Evolutionary conservation across 2,329 filamentous ascomycete genomes (phyloP), one percentile per base, ranked within the genome.

Genomic region (Colletotrichum agaves): DNA sequence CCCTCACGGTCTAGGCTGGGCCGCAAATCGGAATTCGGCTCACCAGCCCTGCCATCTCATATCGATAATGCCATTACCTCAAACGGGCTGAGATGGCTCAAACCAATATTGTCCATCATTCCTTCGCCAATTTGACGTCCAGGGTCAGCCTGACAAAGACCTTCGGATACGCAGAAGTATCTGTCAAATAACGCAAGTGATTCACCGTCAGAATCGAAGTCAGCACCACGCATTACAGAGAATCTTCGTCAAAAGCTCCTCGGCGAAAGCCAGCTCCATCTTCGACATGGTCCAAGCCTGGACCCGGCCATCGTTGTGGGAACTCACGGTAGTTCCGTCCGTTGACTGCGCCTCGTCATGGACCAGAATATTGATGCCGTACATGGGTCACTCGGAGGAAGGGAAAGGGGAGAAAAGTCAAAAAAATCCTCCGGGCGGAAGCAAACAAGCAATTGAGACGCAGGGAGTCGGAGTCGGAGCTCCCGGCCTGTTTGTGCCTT

Each of bases 391-490:
- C 15, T 66, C 63, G 47, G 62, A 46, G 46, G 17, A 33, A 55
- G 37, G 44, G n/a, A 13, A 41, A 19, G 27, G 27, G 35, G 31
- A 47, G 46, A 43, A 49, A 55, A 43, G 41, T 33, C 10, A 23
- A 47, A 53, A 55, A 63, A 58, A 58, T 35, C 23, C 49, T 55
- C 59, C 59, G 60, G 44, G 31, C 60, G 44, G 60, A 67, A 63
- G 17, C 46, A 53, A 64, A 37, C 64, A 64, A 65, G 35, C 53
- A 59, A 55, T 53, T 37, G 47, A 27, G 55, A 52, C 47, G 47
- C 47, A 52, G 47, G 27, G 47, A 49, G 21, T 63, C 61, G 64
- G 64, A 49, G 31, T 67, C 61, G 64, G 64, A 43, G 46, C 64
- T 53, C 27, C 19, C 39, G 44, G 23, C 46, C 44, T 35, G 60